Base-by-base conservation (phyloP, 2,329 filamentous ascomycete genomes). In the Lecanicillium sp. region DNA sequence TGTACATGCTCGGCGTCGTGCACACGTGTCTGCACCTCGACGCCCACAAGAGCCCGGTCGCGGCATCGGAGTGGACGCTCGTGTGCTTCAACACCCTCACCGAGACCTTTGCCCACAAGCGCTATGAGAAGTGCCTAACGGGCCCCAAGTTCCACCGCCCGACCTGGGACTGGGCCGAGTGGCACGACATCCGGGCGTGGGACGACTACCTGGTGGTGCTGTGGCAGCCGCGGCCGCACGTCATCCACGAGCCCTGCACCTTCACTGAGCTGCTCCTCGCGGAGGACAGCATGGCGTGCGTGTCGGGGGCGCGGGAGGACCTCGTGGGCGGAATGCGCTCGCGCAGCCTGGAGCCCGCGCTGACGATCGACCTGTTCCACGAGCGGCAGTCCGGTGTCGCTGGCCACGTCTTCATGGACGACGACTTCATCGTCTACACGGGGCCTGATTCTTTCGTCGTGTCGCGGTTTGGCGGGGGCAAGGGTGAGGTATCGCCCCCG, bases 141-240 rank as follows among this genome's bases (percentile, higher is more conserved):
- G 39, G 47, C 21, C 47, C 47, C 21, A 44, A 49, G 10, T 49
- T 40, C 21, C 41, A 49, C 14, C 24, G 35, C 7, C 47, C 47
- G 20, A 49, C 47, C 10, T 49, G 47, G 47, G 35, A 49, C 47
- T 49, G 47, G 47, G 47, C 47, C 33, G 47, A 49, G 19, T 49
- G 47, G 47, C 41, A 38, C 27, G 21, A 49, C 26, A 33, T 49
- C 33, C 47, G 35, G 39, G 47, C 47, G 11, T 49, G 47, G 47
- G 47, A 49, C 35, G 47, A 49, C 47, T 49, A 49, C 21, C 39
- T 49, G 40, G 35, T 49, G 35, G 47, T 49, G 40, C 40, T 49
- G 27, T 49, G 47, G 47, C 47, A 44, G 40, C 47, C 47, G 27
- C 39, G 40, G 21, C 27, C 40, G 41, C 47, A 49, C 35, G 47